A percentile compares a stretch with the other conserved stretches of the same genome.
These are phyloP conservation scores for Diaporthe capsici DNA, from an alignment of 2,329 filamentous ascomycete genomes.

Conservation along the genomic window DNA sequence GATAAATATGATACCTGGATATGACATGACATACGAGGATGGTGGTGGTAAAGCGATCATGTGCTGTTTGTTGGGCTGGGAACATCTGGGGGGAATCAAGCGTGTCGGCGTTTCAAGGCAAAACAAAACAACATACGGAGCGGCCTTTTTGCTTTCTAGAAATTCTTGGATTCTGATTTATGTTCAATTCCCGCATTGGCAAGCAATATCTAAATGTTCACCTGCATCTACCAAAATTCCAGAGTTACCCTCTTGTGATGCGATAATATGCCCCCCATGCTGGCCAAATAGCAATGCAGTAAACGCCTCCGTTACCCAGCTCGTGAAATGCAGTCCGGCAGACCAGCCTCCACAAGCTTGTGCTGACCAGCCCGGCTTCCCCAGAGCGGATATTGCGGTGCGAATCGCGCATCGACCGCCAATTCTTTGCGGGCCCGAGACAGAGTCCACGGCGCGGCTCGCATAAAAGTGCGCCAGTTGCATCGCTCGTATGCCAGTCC, in stretches of 20 bases:
- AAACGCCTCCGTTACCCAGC: neutral
- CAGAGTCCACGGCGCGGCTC: neutral
- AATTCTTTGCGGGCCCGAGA: neutral
- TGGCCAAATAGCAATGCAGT: conserved; percentile 20
- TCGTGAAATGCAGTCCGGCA: neutral
- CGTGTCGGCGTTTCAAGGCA: conserved; percentile 19
- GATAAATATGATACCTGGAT: neutral
- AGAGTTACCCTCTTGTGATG: neutral
- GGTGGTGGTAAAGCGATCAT: conserved; percentile 10
- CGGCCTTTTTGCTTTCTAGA: neutral
- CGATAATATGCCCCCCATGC: neutral
- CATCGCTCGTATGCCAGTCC: neutral
- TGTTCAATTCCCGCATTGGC: neutral
- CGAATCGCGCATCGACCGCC: neutral
- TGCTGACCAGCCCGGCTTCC: neutral
- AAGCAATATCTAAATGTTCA: neutral
- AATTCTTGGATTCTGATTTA: conserved; percentile 16
- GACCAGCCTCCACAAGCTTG: too few species aligned
- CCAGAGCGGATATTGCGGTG: neutral
- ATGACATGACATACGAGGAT: neutral
- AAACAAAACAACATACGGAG: neutral
- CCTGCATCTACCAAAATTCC: conserved; percentile 12
- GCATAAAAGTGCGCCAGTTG: neutral
- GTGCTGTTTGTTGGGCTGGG: neutral
- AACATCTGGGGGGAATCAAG: neutral